Base-by-base conservation (phyloP, 2,329 filamentous ascomycete genomes). In the Penicillium vulpinum region DNA sequence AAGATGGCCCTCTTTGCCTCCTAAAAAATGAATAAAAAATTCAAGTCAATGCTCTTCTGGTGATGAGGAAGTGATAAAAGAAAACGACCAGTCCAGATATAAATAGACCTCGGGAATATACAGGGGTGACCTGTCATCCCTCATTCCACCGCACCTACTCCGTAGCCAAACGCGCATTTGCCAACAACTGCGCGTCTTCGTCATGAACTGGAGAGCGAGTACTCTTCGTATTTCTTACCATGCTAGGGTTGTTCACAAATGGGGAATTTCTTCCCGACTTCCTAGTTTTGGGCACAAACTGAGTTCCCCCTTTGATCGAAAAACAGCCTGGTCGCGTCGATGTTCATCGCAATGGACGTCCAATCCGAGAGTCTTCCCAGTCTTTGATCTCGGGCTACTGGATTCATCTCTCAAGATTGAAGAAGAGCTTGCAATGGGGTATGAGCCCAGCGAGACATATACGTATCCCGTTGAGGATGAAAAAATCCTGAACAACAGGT, bases 401-500 rank as follows among this genome's bases (percentile, higher is more conserved):
- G 53, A 64, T 31, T n/a, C 29, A 28, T 58, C 56, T 22, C 13
- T 43, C 3, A 26, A 39, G 21, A 57, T 64, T 4, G 44, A 46
- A 2, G 63, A 67, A 35, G 64, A 68, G 29, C 54, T 55, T 26
- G 36, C 15, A 2, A 33, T 61, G 6, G 59, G 50, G 3, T 64
- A 67, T 49, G 38, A 52, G 5, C 58, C 63, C 4, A 51, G 60
- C 6, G 58, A 55, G 33, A 66, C 59, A 41, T 65, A 69, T 45
- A 45, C 31, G 5, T 51, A 45, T 26, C 67, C 66, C 24, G 52
- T 54, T 10, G 44, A 53, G 13, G 56, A 56, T 5, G 62, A 62
- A 5, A 60, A 66, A 22, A 16, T 62, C 3, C 31, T 71, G 49
- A 56, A 64, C 8, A 38, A 61, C 10, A 62, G 58, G 47, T 71